Conservation (phyloP, 345 rosid genomes). For the Nasturtium officinale region DNA sequence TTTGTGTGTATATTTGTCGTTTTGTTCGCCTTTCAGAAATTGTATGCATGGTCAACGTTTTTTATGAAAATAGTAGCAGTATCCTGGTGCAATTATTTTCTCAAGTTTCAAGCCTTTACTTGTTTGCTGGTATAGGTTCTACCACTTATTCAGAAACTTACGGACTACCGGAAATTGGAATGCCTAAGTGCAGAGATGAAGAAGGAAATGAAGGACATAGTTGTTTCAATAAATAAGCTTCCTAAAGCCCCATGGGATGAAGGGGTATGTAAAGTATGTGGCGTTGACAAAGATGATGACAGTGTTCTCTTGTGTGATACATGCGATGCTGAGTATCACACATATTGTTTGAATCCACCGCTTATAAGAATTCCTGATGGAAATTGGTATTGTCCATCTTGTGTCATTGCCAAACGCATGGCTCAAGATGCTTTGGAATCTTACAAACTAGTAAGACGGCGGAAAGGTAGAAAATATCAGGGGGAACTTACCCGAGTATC, state of each 20-base stretch:
- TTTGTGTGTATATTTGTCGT: constrained; percentile 3
- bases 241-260: constrained; percentile 99
- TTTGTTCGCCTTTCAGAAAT: constrained; percentile 17
- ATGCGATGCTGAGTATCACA: constrained; percentile 97
- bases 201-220: constrained; percentile 68
- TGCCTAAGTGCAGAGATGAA: constrained; percentile 59
- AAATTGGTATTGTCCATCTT: constrained; percentile 98
- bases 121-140: constrained; percentile 65
- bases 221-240: constrained; percentile 65
- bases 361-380: constrained; percentile 95
- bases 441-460: constrained; percentile 48
- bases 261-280: constrained; percentile 98
- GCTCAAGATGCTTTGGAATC: constrained; percentile 56
- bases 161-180: constrained; percentile 60
- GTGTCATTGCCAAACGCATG: constrained; percentile 58
- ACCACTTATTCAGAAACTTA: constrained; percentile 64
- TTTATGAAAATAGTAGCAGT: constrained; percentile 20
- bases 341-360: constrained; percentile 97
- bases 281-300: constrained; percentile 95
- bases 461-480: constrained; percentile 59
- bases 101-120: constrained; percentile 19
- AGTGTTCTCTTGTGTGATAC: constrained; percentile 97
- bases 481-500: constrained; percentile 72
- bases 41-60: constrained; percentile 16
- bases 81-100: constrained; percentile 19